phyloP scores from a whole-genome alignment of 495 filamentous ascomycete species.

The Bacidia rubella region DNA sequence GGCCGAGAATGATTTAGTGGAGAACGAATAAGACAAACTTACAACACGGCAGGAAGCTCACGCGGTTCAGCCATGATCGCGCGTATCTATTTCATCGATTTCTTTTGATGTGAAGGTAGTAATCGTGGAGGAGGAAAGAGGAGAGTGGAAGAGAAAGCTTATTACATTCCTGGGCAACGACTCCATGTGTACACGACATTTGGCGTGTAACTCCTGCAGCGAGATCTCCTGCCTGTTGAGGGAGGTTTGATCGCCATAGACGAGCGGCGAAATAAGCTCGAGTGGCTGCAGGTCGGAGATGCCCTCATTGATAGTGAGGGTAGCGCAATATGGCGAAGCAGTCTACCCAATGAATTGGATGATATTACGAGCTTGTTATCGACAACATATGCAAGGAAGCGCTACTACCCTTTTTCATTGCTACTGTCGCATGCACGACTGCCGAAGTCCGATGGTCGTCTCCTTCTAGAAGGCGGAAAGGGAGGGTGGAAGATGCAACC shows the following conservation, averaged over 20 bases:
- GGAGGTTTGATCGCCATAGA: not conserved
- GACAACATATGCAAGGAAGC: not conserved
- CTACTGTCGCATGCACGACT: not conserved
- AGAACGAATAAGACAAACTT: not conserved
- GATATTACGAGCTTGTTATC: not conserved
- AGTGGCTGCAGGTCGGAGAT: not conserved
- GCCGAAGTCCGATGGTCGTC: not conserved
- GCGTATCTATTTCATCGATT: not conserved
- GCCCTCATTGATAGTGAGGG: not conserved
- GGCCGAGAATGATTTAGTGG: not conserved
- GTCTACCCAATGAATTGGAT: not conserved
- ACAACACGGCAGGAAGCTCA: slow-evolving; percentile 1
- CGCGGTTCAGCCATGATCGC: slow-evolving; percentile 5
- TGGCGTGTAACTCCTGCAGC: not conserved
- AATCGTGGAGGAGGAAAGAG: not conserved
- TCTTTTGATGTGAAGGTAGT: not conserved
- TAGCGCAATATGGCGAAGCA: not conserved
- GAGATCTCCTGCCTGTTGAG: not conserved
- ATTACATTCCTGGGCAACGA: not conserved
- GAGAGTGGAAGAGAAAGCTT: not conserved
- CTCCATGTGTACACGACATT: not conserved
- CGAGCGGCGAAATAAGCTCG: not conserved
- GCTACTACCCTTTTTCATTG: not conserved
- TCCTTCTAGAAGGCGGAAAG: not conserved
- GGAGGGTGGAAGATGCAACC: not conserved